Evolutionary conservation across 1,284 basidiomycete species (phyloP), one percentile per base, ranked within the genome.

Genomic region (Dichomitus squalens): DNA sequence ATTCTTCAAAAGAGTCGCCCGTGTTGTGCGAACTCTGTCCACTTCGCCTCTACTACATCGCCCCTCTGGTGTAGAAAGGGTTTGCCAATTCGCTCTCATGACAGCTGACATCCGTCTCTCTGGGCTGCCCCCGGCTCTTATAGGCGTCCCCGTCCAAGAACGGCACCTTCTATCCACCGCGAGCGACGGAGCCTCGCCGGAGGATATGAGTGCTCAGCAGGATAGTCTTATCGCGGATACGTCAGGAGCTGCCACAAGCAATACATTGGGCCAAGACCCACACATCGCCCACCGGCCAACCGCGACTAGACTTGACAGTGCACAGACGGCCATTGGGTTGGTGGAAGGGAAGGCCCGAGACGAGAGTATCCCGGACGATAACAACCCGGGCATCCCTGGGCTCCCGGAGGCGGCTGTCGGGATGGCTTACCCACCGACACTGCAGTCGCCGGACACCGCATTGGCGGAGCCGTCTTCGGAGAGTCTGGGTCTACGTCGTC

Each of bases 401-500:
- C 8, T 20, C 27, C 35, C 25, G 20, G 27, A 36, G 14, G 39
- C 29, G 38, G 48, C 38, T 21, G 46, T n/a, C 20, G 38, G 38
- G 38, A 23, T n/a, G n/a, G n/a, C 36, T 12, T 63, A 60, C 41
- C 63, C 63, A 3, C 61, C 63, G 7, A 23, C 36, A 8, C 34
- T n/a, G 8, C 46, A n/a, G 3, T n/a, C 40, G 3, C 41, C 39
- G 27, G 33, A 41, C 7, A n/a, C n/a, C n/a, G n/a, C n/a, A n/a
- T 16, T 55, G 7, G 31, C 51, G 16, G 60, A 50, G 16, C 44
- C 35, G 4, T 41, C 63, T 7, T 80, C 77, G 1, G 68, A 67
- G 36, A 63, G 51, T 23, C 59, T 54, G 27, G 53, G 29, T 6
- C 34, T 64, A 14, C 66, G 62, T 7, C 62, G 58, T n/a, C 46